A percentile compares a stretch with the other conserved stretches of the same genome.
Evolutionary conservation across 257 asterid species (phyloP).

Genomic region (Solanum lycopersicoides): DNA sequence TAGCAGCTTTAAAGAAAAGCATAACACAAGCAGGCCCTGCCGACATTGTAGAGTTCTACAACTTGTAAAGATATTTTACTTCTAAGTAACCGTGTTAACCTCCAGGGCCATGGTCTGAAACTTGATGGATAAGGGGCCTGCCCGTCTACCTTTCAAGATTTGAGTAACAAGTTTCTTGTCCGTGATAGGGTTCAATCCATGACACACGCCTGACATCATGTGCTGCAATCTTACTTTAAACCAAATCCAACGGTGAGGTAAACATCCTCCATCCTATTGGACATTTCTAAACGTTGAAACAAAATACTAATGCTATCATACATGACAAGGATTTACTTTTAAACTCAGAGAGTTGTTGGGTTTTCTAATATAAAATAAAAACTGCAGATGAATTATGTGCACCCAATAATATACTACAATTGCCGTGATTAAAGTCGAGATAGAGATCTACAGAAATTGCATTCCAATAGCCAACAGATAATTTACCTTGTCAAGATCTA

Average conservation of each 20-base stretch:
- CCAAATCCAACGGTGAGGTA: not conserved
- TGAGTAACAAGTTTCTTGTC: not conserved
- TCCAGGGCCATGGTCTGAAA: not conserved
- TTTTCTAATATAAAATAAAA: not conserved
- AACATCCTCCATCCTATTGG: not conserved
- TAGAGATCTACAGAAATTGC: not conserved
- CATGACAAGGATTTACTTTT: not conserved
- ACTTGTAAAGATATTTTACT: not conserved
- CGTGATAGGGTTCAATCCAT: not conserved
- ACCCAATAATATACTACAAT: not conserved
- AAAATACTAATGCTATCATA: not conserved
- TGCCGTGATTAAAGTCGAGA: not conserved
- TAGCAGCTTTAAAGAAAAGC: not conserved
- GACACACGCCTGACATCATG: not conserved
- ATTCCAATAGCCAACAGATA: not conserved
- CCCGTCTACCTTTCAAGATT: not conserved
- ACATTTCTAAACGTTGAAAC: not conserved
- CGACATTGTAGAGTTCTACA: not conserved
- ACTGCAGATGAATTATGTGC: not conserved
- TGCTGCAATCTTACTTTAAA: not conserved
- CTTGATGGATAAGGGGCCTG: not conserved
- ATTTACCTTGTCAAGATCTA: constrained; percentile 72
- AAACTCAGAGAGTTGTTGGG: not conserved
- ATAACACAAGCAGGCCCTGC: not conserved
- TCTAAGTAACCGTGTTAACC: not conserved